These are phyloP conservation scores for Fraxinus quadrangulata DNA, from an alignment of 257 asterid species.

Conservation along the genomic window DNA sequence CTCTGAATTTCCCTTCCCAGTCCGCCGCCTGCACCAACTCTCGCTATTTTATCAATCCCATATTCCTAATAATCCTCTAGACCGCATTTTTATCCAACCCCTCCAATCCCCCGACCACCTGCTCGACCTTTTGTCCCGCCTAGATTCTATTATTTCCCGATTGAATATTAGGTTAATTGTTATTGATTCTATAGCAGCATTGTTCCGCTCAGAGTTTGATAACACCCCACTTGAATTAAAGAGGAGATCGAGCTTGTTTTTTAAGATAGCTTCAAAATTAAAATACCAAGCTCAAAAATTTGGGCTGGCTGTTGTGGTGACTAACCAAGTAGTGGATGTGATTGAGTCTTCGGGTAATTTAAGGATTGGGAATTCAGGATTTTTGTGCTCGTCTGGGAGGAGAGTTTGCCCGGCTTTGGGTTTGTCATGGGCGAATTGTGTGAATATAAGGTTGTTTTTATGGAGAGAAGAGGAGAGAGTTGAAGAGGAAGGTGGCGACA, in stretches of 20 bases:
- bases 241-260: conserved; percentile 64
- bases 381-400: conserved; percentile 67
- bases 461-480: conserved; percentile 61
- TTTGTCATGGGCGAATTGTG: conserved; percentile 93
- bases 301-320: conserved; percentile 76
- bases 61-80: conserved; percentile 47
- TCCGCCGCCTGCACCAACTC: conserved; percentile 78
- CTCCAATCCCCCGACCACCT: conserved; percentile 71
- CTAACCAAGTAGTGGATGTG: conserved; percentile 86
- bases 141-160: conserved; percentile 48
- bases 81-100: conserved; percentile 55
- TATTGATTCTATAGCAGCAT: conserved; percentile 81
- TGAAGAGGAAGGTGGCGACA: conserved; percentile 35
- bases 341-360: conserved; percentile 46
- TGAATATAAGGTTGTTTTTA: conserved; percentile 75
- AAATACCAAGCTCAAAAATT: conserved; percentile 57
- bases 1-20: conserved; percentile 85
- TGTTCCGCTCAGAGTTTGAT: conserved; percentile 79
- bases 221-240: conserved; percentile 65
- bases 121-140: conserved; percentile 81
- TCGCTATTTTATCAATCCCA: conserved; percentile 40
- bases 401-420: conserved; percentile 80
- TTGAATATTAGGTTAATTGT: conserved; percentile 61
- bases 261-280: conserved; percentile 69
- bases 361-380: conserved; percentile 61